Conservation (phyloP, 257 asterid species). For the Rehmannia glutinosa region DNA sequence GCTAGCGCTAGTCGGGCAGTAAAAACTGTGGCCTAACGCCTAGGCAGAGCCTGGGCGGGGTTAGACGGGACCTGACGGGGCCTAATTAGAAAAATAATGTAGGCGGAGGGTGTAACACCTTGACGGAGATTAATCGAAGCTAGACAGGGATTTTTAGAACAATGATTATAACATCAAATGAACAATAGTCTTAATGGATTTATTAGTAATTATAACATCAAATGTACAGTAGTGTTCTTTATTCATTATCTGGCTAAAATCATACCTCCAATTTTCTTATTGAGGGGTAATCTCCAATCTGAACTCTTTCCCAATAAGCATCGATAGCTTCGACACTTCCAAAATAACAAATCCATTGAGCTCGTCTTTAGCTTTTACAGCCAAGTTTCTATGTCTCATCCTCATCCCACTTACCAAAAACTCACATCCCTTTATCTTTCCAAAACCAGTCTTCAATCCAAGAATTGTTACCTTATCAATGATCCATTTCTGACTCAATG, state of each 20-base stretch:
- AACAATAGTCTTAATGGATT: too few relatives aligned
- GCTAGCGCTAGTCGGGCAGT: too few relatives aligned
- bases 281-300: conserved; percentile 17
- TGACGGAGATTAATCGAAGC: too few relatives aligned
- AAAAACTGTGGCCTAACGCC: too few relatives aligned
- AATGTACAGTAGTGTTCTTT: too few relatives aligned
- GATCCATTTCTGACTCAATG: conserved; percentile 32
- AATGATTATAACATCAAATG: too few relatives aligned
- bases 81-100: too few relatives aligned
- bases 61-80: too few relatives aligned
- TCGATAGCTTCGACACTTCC: conserved; percentile 26
- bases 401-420: conserved; percentile 13
- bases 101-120: too few relatives aligned
- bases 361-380: neutral
- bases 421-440: conserved; percentile 14
- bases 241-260: neutral
- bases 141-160: too few relatives aligned
- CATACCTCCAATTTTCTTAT: neutral
- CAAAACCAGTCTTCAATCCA: conserved; percentile 27
- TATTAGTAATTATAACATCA: too few relatives aligned
- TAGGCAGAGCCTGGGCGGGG: too few relatives aligned
- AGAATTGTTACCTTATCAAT: conserved; percentile 27
- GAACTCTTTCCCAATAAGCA: conserved; percentile 35
- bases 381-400: neutral
- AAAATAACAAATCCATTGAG: conserved; percentile 23